Evolutionary conservation across 192 early-diverging fungal genomes (phyloP), one percentile per base, ranked within the genome.

Genomic region (Coemansia sp.): DNA sequence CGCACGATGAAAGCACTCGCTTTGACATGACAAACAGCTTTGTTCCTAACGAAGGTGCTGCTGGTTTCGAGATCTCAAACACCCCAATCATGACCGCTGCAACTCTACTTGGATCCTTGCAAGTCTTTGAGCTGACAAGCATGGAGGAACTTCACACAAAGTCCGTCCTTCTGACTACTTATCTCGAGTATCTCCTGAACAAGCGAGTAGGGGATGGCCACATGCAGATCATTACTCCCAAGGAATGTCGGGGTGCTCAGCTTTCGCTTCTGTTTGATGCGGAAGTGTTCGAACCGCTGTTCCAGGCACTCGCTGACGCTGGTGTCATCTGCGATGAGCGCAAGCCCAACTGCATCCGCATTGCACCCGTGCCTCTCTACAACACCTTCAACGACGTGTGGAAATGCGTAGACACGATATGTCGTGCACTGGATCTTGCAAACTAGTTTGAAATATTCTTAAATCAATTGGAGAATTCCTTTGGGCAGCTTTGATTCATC

Each of bases 331-430:
- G 89, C 19, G 97, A 99, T 67, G 92, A 95, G 67, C 84, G 97
- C 39, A 91, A 92, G 68, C 95, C 95, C 1, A 88, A 94, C 85
- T 92, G 92, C 40, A 94, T 99, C 65, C 85, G 97, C 45, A 79
- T 99, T 38, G 90, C 93, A 6, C 97, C 97, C 10, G 86, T 86
- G 15, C 95, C 97, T 15, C 82, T 99, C 37, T 99, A 98, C 76
- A 94, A 95, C 75, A 88, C 86, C 3, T 98, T 93, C 76, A 73
- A 61, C 38, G 97, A 99, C 58, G 92, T 95, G 11, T 88, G 83
- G 64, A 48, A 67, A 47, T 92, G 88, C 72, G 89, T 91, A 8
- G 71, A 79, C 13, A 75, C 83, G 11, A 85, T 98, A 12, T 3
- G 45, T 16, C 7, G n/a, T 0, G 65, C 65, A 26, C 49, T 50